Percentiles rank a stretch among this genome's conserved stretches.
phyloP scores from a whole-genome alignment of 345 rosid genomes.

The Mercurialis annua region DNA sequence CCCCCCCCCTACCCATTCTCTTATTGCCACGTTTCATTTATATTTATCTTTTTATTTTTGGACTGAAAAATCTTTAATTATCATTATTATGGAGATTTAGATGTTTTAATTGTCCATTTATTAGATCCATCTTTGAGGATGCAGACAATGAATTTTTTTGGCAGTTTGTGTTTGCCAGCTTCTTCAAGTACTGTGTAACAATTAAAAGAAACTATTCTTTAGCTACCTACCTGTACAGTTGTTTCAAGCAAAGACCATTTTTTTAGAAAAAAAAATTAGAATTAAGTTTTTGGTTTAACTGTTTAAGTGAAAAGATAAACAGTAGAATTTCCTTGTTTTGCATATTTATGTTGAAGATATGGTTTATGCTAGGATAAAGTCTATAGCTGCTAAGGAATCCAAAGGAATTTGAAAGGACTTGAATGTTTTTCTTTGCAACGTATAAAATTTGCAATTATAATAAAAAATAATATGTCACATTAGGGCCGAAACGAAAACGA shows the following conservation, averaged over 20 bases:
- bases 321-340: no score
- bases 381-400: background rate
- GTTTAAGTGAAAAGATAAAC: no score
- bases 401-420: background rate
- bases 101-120: background rate
- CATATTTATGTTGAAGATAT: no score
- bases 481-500: no score
- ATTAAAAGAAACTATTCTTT: background rate
- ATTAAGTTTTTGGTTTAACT: background rate
- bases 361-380: background rate
- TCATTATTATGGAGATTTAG: background rate
- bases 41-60: background rate
- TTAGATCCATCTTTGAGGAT: background rate
- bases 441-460: no score
- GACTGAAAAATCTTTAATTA: background rate
- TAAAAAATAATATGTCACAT: no score
- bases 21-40: background rate
- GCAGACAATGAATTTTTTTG: conserved; percentile 7
- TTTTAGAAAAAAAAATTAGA: no score
- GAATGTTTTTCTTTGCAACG: no score
- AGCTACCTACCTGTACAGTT: conserved; percentile 4
- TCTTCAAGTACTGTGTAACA: conserved; percentile 1
- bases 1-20: background rate
- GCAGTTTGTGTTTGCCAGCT: conserved; percentile 14
- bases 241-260: background rate